Evolutionary conservation across 1,284 basidiomycete genomes (phyloP).

Genomic region (Moesziomyces antarcticus): DNA sequence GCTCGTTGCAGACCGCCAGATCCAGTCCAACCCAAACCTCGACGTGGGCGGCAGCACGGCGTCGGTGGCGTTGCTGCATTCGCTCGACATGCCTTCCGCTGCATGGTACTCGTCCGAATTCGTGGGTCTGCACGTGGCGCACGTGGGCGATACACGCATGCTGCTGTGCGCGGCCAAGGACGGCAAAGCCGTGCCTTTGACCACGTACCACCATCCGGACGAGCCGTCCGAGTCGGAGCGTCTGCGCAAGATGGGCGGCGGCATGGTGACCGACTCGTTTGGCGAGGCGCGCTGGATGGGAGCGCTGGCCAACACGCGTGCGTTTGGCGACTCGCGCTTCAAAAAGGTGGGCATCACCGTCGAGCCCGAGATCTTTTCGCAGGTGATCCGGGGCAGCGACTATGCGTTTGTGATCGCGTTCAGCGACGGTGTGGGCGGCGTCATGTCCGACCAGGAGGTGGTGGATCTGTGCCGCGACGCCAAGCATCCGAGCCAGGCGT

Average conservation of each 20-base stretch:
- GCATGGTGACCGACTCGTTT: constrained; percentile 91
- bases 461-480: constrained; percentile 85
- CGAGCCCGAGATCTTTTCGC: constrained; percentile 89
- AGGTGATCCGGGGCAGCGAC: constrained; percentile 74
- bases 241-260: constrained; percentile 85
- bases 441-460: constrained; percentile 92
- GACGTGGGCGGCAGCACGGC: constrained; percentile 81
- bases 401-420: constrained; percentile 60
- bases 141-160: constrained; percentile 85
- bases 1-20: constrained; percentile 61
- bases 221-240: constrained; percentile 84
- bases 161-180: constrained; percentile 80
- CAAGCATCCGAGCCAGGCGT: constrained; percentile 80
- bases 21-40: constrained; percentile 54
- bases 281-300: constrained; percentile 98
- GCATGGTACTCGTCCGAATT: constrained; percentile 67
- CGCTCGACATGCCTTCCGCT: constrained; percentile 76
- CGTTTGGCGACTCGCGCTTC: constrained; percentile 90
- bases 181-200: constrained; percentile 79
- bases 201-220: constrained; percentile 82
- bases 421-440: constrained; percentile 85
- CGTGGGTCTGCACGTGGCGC: constrained; percentile 78
- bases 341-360: constrained; percentile 80
- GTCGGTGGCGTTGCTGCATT: constrained; percentile 87
- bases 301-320: constrained; percentile 89